Evolutionary conservation across 306 rosid genomes (phyloP), one percentile per base, ranked within the genome.

Genomic region (Cucurbita moschata): DNA sequence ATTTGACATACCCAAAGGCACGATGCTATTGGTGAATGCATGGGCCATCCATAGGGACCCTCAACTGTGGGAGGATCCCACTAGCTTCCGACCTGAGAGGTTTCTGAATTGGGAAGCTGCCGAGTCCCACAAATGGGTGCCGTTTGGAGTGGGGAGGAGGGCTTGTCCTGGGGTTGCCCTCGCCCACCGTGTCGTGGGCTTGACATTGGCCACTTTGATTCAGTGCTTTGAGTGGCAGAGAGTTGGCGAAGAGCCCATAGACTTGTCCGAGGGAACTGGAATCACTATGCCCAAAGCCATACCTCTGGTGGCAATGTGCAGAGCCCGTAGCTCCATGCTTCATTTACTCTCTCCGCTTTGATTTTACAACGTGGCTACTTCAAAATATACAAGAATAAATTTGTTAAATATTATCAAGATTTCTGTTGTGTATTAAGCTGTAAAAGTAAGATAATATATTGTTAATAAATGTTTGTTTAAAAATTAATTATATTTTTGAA

Each of bases 121-220:
- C 35, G 79, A 77, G 14, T 76, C 68, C 6, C 47, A 46, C 65
- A 70, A 74, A 11, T 23, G 80, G 75, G 30, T 86, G 57, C 83
- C 90, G 14, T 86, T 86, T 26, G 90, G 90, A 5, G 30, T 23
- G 47, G 88, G 90, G 62, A 82, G 90, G 42, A 9, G 87, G 30
- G 83, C 80, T 53, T 86, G 88, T 64, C 84, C 90, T 8, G 88
- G 86, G 14, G 26, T 72, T 60, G 75, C 10, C 26, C 46, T 84
- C 15, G 86, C 80, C 39, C 81, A 73, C 7, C 67, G 78, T 30
- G 43, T 75, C 0, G 43, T 83, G 64, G 84, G 76, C 10, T 21
- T 77, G 39, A 52, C 81, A 1, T 16, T 83, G 37, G 84, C 84
- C 2, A 39, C 73, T 13, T 35, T 83, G 65, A 76, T 83, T 43